Conservation (phyloP, 768 basidiomycete genomes). For the Boletus rex-veris region DNA sequence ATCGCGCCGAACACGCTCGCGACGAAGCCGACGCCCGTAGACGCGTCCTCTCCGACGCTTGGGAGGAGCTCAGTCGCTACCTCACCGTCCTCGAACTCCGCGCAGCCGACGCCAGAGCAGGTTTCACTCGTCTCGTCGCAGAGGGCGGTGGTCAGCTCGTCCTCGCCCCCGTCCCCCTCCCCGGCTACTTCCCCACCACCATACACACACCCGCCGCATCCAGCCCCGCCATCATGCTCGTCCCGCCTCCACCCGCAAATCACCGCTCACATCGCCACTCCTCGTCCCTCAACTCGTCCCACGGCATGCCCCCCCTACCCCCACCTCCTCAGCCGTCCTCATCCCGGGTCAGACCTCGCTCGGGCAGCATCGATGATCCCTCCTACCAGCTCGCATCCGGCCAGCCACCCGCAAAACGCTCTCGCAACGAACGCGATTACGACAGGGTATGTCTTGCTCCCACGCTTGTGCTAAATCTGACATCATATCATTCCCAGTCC, state of each 20-base stretch:
- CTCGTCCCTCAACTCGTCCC: conserved; percentile 24
- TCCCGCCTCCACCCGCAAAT: conserved; percentile 18
- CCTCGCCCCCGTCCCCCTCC: conserved; percentile 32
- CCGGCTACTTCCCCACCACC: conserved; percentile 11
- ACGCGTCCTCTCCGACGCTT: conserved; percentile 43
- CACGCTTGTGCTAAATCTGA: neutral
- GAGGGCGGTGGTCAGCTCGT: conserved; percentile 46
- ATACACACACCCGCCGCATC: conserved; percentile 17
- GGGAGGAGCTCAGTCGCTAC: conserved; percentile 49
- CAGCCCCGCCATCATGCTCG: conserved; percentile 28
- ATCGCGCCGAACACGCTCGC: conserved; percentile 47
- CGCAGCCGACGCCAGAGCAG: conserved; percentile 46
- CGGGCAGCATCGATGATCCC: conserved; percentile 41
- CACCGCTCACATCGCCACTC: conserved; percentile 22
- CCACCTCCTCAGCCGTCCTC: conserved; percentile 36
- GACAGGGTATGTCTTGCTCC: conserved; percentile 14
- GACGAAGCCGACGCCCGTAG: conserved; percentile 54
- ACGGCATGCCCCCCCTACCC: conserved; percentile 35
- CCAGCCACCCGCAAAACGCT: conserved; percentile 50
- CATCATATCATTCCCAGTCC: conserved; percentile 7
- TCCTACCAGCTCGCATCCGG: conserved; percentile 28
- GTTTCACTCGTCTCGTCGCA: conserved; percentile 42
- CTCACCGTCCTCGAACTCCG: conserved; percentile 44
- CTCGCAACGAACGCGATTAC: conserved; percentile 39
- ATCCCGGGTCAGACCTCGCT: conserved; percentile 41